Conservation (phyloP, 805 yeast genomes). For the Saccharomycopsis javanensis region DNA sequence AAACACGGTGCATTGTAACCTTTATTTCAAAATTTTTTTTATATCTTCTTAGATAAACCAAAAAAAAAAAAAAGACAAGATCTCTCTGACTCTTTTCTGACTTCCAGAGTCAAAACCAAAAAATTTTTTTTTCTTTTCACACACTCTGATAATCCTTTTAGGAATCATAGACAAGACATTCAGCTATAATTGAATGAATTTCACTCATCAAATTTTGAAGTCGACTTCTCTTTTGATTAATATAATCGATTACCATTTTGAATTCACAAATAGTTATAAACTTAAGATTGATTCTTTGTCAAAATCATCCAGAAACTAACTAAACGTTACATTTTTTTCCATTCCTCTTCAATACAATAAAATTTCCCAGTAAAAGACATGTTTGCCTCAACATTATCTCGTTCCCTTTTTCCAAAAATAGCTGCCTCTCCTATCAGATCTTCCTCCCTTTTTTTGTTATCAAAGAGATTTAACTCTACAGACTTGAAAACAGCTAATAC, state of each 20-base stretch:
- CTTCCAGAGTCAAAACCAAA: not conserved
- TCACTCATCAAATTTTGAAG: no score
- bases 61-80: no score
- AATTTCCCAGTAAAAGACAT: not conserved
- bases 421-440: not conserved
- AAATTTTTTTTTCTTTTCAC: not conserved
- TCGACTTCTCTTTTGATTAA: no score
- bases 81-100: not conserved
- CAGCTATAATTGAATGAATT: no score
- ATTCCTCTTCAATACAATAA: not conserved
- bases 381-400: conserved; percentile 9
- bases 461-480: conserved; percentile 17
- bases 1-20: no score
- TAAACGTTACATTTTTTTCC: not conserved
- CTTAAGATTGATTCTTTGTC: no score
- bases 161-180: no score
- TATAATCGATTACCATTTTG: no score
- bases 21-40: no score
- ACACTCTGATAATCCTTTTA: no score
- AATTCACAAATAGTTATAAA: no score
- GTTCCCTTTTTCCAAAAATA: conserved; percentile 5
- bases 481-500: conserved; percentile 6
- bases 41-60: not conserved
- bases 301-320: no score
- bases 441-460: not conserved